Percentiles rank a stretch among this genome's conserved stretches.
phyloP scores from a whole-genome alignment of 2,329 filamentous ascomycete genomes.

The Paraphaeosphaeria sporulosa region DNA sequence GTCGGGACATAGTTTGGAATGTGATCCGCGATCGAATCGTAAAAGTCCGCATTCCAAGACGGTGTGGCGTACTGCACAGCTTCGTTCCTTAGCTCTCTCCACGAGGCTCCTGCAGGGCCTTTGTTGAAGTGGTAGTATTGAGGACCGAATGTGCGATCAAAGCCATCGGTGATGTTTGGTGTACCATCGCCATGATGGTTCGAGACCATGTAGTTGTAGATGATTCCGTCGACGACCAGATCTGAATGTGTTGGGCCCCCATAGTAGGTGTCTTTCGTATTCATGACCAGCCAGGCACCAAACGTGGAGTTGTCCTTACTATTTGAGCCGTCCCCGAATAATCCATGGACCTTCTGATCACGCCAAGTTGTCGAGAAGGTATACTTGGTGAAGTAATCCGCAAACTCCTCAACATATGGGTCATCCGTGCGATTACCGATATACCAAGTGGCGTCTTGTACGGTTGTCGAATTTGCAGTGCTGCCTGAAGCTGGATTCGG shows the following conservation, averaged over 20 bases:
- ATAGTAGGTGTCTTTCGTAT: constrained; percentile 69
- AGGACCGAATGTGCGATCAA: constrained; percentile 72
- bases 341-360: constrained; percentile 65
- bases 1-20: constrained; percentile 67
- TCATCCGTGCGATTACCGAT: constrained; percentile 60
- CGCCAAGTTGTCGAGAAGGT: constrained; percentile 67
- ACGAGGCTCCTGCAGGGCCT: constrained; percentile 58
- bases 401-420: constrained; percentile 63
- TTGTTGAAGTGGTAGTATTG: constrained; percentile 71
- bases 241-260: constrained; percentile 70
- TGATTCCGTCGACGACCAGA: constrained; percentile 68
- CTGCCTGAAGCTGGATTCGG: constrained; percentile 54
- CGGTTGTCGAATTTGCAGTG: constrained; percentile 54
- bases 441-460: constrained; percentile 72
- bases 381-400: constrained; percentile 73
- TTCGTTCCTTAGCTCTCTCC: constrained; percentile 62
- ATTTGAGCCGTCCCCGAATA: constrained; percentile 59
- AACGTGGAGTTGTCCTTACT: constrained; percentile 62
- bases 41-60: constrained; percentile 67
- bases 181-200: constrained; percentile 70
- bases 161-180: constrained; percentile 70
- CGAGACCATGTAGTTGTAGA: constrained; percentile 66
- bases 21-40: constrained; percentile 67
- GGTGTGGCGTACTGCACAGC: constrained; percentile 61
- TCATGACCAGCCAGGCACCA: constrained; percentile 71